Conservation (phyloP, 441 rosid genomes). For the Pelargonium australe region DNA sequence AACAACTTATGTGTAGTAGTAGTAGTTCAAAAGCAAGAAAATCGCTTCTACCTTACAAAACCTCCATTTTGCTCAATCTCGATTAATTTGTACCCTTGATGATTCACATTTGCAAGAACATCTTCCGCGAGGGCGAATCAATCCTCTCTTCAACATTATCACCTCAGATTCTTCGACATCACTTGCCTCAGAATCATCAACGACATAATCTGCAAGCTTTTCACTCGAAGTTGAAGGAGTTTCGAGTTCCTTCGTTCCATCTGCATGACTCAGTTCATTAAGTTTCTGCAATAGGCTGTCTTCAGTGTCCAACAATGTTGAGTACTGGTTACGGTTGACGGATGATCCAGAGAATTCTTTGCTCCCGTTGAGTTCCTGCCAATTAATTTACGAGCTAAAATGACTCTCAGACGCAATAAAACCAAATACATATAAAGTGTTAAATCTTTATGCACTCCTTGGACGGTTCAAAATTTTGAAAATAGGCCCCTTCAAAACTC, state of each 20-base stretch:
- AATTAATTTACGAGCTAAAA: not conserved
- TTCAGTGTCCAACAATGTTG: conserved; percentile 24
- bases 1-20: no score
- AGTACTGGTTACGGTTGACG: conserved; percentile 9
- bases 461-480: no score
- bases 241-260: conserved; percentile 14
- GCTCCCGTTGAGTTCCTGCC: conserved; percentile 4
- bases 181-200: conserved; percentile 30
- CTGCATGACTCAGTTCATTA: not conserved
- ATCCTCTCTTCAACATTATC: no score
- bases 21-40: no score
- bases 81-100: no score
- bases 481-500: no score
- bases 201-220: conserved; percentile 16
- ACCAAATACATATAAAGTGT: not conserved
- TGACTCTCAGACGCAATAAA: not conserved
- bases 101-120: no score
- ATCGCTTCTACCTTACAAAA: no score
- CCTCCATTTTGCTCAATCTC: no score
- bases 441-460: no score
- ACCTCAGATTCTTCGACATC: conserved; percentile 3
- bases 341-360: not conserved
- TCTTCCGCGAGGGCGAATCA: no score
- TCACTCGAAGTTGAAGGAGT: conserved; percentile 24
- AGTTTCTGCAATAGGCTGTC: conserved; percentile 18